phyloP scores from a whole-genome alignment of 495 filamentous ascomycete species.

The Penicillium antarcticum region DNA sequence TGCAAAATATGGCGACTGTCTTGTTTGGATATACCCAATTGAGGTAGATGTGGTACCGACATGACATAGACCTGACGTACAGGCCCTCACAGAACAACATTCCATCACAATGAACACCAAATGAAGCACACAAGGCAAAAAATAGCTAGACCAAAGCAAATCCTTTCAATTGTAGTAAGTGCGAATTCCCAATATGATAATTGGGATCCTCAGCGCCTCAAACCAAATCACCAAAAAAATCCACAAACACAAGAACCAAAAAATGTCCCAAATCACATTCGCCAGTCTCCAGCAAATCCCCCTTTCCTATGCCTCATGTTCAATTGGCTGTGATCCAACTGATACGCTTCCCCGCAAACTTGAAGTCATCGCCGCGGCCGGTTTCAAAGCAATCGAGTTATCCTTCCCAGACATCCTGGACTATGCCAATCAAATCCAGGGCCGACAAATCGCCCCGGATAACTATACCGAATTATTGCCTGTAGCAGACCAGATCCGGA shows the following conservation, averaged over 20 bases:
- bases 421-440: constrained; percentile 52
- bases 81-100: background rate
- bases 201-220: background rate
- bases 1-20: background rate
- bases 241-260: background rate
- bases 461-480: constrained; percentile 55
- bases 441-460: constrained; percentile 46
- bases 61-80: constrained; percentile 16
- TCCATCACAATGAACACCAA: constrained; percentile 10
- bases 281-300: constrained; percentile 48
- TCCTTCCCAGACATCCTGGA: constrained; percentile 71
- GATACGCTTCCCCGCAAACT: constrained; percentile 64
- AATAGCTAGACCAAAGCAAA: background rate
- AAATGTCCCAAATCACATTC: constrained; percentile 18
- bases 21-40: background rate
- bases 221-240: background rate
- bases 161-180: background rate
- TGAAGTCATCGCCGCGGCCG: constrained; percentile 60
- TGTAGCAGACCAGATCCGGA: constrained; percentile 49
- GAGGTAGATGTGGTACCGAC: background rate
- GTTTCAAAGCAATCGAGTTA: constrained; percentile 70
- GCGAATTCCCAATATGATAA: background rate
- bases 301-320: constrained; percentile 62
- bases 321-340: constrained; percentile 50
- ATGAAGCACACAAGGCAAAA: background rate